Percentiles rank a stretch among this genome's conserved stretches.
Evolutionary conservation across 495 filamentous ascomycete species (phyloP).

Genomic region (Evansstolkia leycettana): DNA sequence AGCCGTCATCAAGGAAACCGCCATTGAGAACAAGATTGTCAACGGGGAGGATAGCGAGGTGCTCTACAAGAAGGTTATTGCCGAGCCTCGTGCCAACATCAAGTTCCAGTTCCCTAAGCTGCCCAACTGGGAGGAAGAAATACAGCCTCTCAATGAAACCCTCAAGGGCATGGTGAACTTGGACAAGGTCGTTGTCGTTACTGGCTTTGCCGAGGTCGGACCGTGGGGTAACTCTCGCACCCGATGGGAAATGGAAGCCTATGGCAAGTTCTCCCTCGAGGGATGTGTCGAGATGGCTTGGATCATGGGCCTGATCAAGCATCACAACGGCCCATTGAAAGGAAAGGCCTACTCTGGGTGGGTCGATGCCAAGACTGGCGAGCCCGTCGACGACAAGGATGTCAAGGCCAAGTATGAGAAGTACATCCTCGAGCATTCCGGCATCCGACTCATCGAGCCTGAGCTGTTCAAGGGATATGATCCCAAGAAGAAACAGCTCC

Average conservation of each 20-base stretch:
- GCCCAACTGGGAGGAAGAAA: constrained; percentile 81
- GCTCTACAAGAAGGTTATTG: constrained; percentile 85
- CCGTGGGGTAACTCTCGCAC: constrained; percentile 98
- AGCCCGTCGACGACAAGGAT: constrained; percentile 96
- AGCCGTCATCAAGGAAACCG: constrained; percentile 89
- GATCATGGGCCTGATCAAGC: constrained; percentile 99
- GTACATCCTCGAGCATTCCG: constrained; percentile 88
- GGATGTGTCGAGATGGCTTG: constrained; percentile 99
- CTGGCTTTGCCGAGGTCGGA: constrained; percentile 90
- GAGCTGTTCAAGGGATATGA: constrained; percentile 97
- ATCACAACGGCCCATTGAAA: constrained; percentile 97
- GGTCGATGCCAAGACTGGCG: constrained; percentile 88
- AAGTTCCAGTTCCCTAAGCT: constrained; percentile 87
- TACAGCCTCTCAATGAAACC: constrained; percentile 73
- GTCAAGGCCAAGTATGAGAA: constrained; percentile 95
- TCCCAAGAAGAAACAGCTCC: constrained; percentile 93
- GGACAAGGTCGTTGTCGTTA: constrained; percentile 94
- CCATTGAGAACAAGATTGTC: constrained; percentile 94
- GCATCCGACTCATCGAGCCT: constrained; percentile 95
- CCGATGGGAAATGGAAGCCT: constrained; percentile 97
- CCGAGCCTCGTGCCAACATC: constrained; percentile 93
- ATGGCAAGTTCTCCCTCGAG: constrained; percentile 92
- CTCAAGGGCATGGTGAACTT: constrained; percentile 98
- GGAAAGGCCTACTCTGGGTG: constrained; percentile 94
- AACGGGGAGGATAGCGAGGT: constrained; percentile 87